Evolutionary conservation across 192 early-diverging fungal genomes (phyloP), one percentile per base, ranked within the genome.

Genomic region (Coemansia sp.): DNA sequence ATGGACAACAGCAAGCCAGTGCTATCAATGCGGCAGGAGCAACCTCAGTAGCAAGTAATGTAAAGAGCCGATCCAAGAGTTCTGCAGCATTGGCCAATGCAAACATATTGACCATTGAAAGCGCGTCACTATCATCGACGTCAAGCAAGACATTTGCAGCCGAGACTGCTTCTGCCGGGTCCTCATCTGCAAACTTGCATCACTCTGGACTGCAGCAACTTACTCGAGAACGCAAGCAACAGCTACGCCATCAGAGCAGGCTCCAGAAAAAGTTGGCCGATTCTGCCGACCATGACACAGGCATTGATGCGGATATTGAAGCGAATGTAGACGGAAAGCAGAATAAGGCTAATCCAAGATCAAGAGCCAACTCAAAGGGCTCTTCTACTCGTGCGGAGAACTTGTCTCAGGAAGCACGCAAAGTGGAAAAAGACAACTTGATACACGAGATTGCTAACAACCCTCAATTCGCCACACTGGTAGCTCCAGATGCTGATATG

Each of bases 211-310:
- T 74, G 39, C 78, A 80, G 66, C 78, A 80, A 47, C 63, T 72
- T 57, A 72, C 57, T 18, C 78, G 78, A 16, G 78, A 81, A 57
- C 68, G 72, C 43, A 81, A 81, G 60, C 73, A 81, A 66, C 78
- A 71, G 66, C 63, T 68, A 8, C 68, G 73, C 45, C 68, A 72
- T 26, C 78, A 72, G 65, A 61, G 48, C 22, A 69, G 70, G 8
- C 32, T 62, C 1, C 69, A 73, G 37, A 66, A 72, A 36, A 72
- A 69, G 41, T 67, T 46, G 21, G 32, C 43, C n/a, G 61, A 41
- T 41, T 26, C 55, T 45, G 43, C 19, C 10, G 59, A 51, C 12
- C 63, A 39, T 5, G 48, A 63, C 7, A 18, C 48, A 4, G 62
- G 41, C 5, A 5, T 32, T 0, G 62, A 63, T 6, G 48, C 62